phyloP scores from a whole-genome alignment of 371 early-diverging fungal species.

The Mortierella sp. region DNA sequence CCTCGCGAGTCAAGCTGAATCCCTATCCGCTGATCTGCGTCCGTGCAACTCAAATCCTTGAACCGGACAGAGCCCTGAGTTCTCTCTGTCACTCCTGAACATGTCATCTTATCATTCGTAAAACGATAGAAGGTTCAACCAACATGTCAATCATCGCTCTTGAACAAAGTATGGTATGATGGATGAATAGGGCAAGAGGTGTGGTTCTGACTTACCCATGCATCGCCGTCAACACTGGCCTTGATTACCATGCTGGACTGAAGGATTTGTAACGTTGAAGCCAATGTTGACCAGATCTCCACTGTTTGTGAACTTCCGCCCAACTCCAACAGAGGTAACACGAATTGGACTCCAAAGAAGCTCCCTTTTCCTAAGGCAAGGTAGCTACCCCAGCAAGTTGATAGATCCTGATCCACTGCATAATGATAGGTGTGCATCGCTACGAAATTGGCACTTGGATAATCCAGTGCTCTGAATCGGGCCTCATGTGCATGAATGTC shows the following conservation, averaged over 20 bases:
- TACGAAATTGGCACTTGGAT: constrained; percentile 57
- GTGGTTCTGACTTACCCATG: constrained; percentile 15
- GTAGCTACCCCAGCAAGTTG: constrained; percentile 67
- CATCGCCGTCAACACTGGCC: constrained; percentile 38
- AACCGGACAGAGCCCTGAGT: constrained; percentile 30
- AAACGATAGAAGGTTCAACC: too few relatives aligned
- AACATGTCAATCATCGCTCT: background rate
- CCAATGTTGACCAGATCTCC: constrained; percentile 39
- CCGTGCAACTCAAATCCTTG: constrained; percentile 25
- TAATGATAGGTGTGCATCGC: constrained; percentile 63
- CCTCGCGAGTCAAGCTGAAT: constrained; percentile 37
- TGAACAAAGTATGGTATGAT: too few relatives aligned
- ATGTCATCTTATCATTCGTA: constrained; percentile 51
- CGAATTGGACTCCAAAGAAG: constrained; percentile 63
- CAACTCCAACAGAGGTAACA: constrained; percentile 52
- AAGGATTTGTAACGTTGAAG: constrained; percentile 22
- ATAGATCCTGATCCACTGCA: constrained; percentile 65
- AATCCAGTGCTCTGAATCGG: constrained; percentile 40
- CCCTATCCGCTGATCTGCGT: constrained; percentile 21
- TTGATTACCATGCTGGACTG: constrained; percentile 32
- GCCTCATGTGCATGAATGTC: constrained; percentile 54
- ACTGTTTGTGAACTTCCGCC: constrained; percentile 24
- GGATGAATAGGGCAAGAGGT: too few relatives aligned
- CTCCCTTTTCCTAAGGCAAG: constrained; percentile 54
- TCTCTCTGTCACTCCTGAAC: constrained; percentile 23